Base-by-base conservation (phyloP, 2,329 filamentous ascomycete genomes). In the Fusarium clavum region DNA sequence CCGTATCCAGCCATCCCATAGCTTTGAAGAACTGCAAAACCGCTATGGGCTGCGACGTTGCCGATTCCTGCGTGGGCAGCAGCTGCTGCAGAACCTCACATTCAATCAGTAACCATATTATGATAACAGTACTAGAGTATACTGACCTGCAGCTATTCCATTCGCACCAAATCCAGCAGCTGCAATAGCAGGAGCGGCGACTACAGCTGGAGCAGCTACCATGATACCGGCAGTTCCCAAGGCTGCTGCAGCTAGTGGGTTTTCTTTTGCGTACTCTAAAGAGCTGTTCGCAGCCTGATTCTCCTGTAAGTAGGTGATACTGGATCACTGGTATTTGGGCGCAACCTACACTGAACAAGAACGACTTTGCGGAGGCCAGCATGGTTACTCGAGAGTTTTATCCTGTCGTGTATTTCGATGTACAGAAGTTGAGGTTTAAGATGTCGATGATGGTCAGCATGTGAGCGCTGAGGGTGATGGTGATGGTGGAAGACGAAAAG, bases 21-120 rank as follows among this genome's bases (percentile, higher is more conserved):
- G 45, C 77, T 80, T 69, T 79, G 75, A 0, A 79, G 64, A 6
- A 60, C 73, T 1, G 79, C 75, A 32, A 81, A 79, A 2, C 68
- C 1, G 10, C 73, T 65, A 0, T 62, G 57, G 0, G 70, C 72
- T 1, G 34, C 69, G 8, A 79, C 72, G 20, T 72, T 77, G 3
- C 78, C 78, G 5, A 77, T 73, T 14, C 49, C 29, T 13, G 67
- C 69, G n/a, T 80, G 78, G 0, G 70, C 30, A 3, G 45, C 57
- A 3, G 76, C 57, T 22, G 55, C 55, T 3, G 18, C 7, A 25
- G 47, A 57, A 29, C 46, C 55, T 57, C 4, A 0, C 9, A 8
- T 11, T 5, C n/a, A 8, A 6, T 32, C 3, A 32, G 59, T 11
- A 22, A 45, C 8, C 3, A 14, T 11, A 10, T 9, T 6, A 18